phyloP scores from a whole-genome alignment of 2,329 filamentous ascomycete species.

The Colletotrichum cuscutae region DNA sequence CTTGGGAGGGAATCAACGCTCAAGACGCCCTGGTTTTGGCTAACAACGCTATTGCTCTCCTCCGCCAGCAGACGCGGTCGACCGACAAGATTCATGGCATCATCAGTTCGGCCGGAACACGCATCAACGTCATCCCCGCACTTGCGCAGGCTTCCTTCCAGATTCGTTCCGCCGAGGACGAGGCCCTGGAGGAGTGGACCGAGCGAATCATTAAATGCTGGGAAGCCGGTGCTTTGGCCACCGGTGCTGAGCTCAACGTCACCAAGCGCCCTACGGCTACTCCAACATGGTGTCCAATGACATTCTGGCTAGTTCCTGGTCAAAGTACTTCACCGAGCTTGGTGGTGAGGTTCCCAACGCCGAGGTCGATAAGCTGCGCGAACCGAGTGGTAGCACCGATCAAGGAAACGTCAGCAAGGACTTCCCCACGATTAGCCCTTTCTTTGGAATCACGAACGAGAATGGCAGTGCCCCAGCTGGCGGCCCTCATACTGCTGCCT shows the following conservation, averaged over 20 bases:
- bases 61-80: slow-evolving; percentile 61
- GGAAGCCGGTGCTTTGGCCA: slow-evolving; percentile 43
- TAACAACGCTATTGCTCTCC: slow-evolving; percentile 53
- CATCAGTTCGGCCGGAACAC: slow-evolving; percentile 52
- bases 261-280: slow-evolving; percentile 44
- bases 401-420: slow-evolving; percentile 45
- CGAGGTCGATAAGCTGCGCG: slow-evolving; percentile 39
- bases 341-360: slow-evolving; percentile 40
- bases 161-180: slow-evolving; percentile 59
- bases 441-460: slow-evolving; percentile 40
- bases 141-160: slow-evolving; percentile 70
- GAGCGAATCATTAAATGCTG: slow-evolving; percentile 40
- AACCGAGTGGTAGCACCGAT: slow-evolving; percentile 40
- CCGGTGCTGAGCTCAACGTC: slow-evolving; percentile 47
- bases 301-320: slow-evolving; percentile 38
- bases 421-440: slow-evolving; percentile 41
- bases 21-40: slow-evolving; percentile 57
- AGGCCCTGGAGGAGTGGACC: slow-evolving; percentile 37
- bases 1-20: slow-evolving; percentile 62
- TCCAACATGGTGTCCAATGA: slow-evolving; percentile 45
- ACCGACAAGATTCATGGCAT: slow-evolving; percentile 61
- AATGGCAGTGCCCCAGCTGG: slow-evolving; percentile 36
- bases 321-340: slow-evolving; percentile 38
- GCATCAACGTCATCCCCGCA: slow-evolving; percentile 54
- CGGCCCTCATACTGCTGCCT: slow-evolving; percentile 64